Conservation (phyloP, 1,284 basidiomycete species). For the Ustilago xerochloae region DNA sequence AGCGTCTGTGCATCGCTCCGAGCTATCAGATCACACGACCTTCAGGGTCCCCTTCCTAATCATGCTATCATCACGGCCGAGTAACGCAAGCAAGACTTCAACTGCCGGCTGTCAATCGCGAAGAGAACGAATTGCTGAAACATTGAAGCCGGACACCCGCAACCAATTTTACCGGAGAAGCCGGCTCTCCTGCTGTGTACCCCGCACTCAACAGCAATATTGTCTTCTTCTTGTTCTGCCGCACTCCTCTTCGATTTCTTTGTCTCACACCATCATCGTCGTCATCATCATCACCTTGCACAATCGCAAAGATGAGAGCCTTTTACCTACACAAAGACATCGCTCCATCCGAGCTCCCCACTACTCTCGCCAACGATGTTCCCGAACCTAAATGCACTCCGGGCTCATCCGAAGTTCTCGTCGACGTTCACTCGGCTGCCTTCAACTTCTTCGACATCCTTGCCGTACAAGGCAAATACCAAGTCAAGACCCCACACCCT, state of each 20-base stretch:
- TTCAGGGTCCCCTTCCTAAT: neutral
- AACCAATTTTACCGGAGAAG: slow-evolving; percentile 6
- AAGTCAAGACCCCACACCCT: slow-evolving; percentile 61
- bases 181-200: too few relatives aligned
- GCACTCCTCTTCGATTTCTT: neutral
- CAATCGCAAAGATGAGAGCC: slow-evolving; percentile 46
- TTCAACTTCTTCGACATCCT: slow-evolving; percentile 65
- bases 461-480: slow-evolving; percentile 60
- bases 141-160: slow-evolving; percentile 16
- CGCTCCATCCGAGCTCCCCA: slow-evolving; percentile 49
- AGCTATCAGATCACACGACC: slow-evolving; percentile 10
- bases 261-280: neutral
- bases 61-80: neutral
- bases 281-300: slow-evolving; percentile 1
- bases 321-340: slow-evolving; percentile 62
- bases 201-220: too few relatives aligned
- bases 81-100: too few relatives aligned
- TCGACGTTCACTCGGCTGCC: slow-evolving; percentile 70
- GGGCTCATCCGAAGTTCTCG: slow-evolving; percentile 50
- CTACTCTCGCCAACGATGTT: slow-evolving; percentile 42
- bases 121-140: too few relatives aligned
- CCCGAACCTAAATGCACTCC: slow-evolving; percentile 47
- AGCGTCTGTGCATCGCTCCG: neutral
- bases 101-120: too few relatives aligned
- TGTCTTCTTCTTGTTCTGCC: neutral